A percentile compares a stretch with the other conserved stretches of the same genome.
These are phyloP conservation scores for Diutina ranongensis DNA, from an alignment of 1,139 yeast genomes.

Conservation along the genomic window DNA sequence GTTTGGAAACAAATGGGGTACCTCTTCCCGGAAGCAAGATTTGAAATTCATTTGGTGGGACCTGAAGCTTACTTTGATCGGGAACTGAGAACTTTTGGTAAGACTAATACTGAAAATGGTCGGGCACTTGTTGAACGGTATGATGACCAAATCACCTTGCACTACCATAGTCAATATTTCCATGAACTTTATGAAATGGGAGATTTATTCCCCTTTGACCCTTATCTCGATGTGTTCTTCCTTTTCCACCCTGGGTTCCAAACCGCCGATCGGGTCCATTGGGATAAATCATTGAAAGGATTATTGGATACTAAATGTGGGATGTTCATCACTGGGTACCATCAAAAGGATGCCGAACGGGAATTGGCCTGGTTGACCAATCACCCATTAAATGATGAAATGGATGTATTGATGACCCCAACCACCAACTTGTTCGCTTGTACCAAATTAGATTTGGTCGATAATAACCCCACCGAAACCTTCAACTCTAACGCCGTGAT, in stretches of 20 bases:
- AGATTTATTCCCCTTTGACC: constrained; percentile 96
- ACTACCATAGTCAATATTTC: constrained; percentile 84
- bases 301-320: constrained; percentile 89
- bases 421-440: constrained; percentile 67
- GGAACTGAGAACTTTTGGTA: constrained; percentile 24
- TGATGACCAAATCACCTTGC: constrained; percentile 64
- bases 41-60: constrained; percentile 87
- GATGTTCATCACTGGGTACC: constrained; percentile 82
- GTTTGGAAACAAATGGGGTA: constrained; percentile 92
- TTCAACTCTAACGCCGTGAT: constrained; percentile 84
- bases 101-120: constrained; percentile 30
- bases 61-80: constrained; percentile 81
- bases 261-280: constrained; percentile 69
- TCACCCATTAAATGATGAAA: constrained; percentile 43
- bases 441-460: constrained; percentile 90
- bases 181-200: constrained; percentile 83
- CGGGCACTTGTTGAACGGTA: constrained; percentile 62
- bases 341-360: constrained; percentile 54
- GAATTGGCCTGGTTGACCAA: constrained; percentile 67
- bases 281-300: constrained; percentile 79
- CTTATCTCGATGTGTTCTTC: constrained; percentile 85
- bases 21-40: constrained; percentile 69
- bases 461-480: constrained; percentile 81
- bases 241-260: constrained; percentile 93
- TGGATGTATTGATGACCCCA: constrained; percentile 73